These are phyloP conservation scores for Eucalyptus tenuipes DNA, from an alignment of 345 rosid species.

Conservation along the genomic window DNA sequence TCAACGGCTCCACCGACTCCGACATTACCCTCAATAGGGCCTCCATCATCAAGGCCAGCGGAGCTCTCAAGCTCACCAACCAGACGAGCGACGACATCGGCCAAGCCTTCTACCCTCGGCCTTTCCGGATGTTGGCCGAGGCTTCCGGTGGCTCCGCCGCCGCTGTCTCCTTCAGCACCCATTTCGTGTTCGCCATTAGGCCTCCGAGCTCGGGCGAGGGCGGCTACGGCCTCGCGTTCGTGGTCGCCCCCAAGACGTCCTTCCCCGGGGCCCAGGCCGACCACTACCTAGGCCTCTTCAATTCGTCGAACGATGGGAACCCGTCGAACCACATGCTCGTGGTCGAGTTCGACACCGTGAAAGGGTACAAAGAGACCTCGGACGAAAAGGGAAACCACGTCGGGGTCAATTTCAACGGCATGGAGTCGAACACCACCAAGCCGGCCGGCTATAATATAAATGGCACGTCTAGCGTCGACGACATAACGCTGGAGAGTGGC, in stretches of 20 bases:
- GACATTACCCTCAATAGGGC: conserved; percentile 1
- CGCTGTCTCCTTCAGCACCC: conserved; percentile 25
- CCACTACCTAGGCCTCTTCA: conserved; percentile 44
- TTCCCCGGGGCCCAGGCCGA: conserved; percentile 13
- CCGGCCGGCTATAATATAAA: conserved; percentile 10
- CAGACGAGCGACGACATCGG: conserved; percentile 10
- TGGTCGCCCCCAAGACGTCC: conserved; percentile 16
- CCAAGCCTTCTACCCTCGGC: conserved; percentile 29
- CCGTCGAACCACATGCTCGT: conserved; percentile 27
- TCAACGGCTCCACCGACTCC: background rate
- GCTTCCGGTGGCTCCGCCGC: background rate
- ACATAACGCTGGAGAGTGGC: conserved; percentile 24
- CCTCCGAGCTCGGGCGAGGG: conserved; percentile 14
- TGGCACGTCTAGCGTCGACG: background rate
- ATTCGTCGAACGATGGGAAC: background rate
- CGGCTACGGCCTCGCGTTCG: conserved; percentile 49
- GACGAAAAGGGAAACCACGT: conserved; percentile 30
- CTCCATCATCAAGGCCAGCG: conserved; percentile 10
- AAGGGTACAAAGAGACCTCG: background rate
- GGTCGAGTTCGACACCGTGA: conserved; percentile 51
- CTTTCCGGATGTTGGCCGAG: conserved; percentile 7
- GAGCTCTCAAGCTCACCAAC: conserved; percentile 39
- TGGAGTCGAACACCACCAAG: background rate
- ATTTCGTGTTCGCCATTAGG: conserved; percentile 32
- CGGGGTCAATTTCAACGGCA: conserved; percentile 41